These are phyloP conservation scores for Somion occarium DNA, from an alignment of 1,284 basidiomycete genomes.

Conservation along the genomic window DNA sequence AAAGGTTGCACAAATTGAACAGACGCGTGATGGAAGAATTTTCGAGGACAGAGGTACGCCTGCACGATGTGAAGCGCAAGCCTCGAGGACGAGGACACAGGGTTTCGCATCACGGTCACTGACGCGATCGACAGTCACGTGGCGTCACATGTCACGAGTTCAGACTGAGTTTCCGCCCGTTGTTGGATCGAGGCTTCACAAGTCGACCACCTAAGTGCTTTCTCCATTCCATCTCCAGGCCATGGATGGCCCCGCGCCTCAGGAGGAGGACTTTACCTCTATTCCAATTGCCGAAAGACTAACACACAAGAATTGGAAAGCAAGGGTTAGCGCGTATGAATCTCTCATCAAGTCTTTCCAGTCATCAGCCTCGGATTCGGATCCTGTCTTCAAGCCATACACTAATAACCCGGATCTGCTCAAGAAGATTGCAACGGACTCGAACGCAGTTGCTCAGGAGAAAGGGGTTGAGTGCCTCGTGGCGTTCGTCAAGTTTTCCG, in stretches of 20 bases:
- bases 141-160: constrained; percentile 10
- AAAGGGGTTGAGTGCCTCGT: constrained; percentile 89
- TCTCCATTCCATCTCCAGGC: constrained; percentile 7
- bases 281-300: constrained; percentile 83
- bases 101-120: not conserved
- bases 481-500: constrained; percentile 86
- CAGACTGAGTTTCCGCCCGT: not conserved
- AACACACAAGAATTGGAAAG: constrained; percentile 98
- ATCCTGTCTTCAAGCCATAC: constrained; percentile 92
- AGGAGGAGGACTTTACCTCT: constrained; percentile 89
- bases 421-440: constrained; percentile 85
- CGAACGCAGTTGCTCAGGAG: constrained; percentile 98
- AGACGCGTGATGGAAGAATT: too few relatives aligned
- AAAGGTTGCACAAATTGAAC: too few relatives aligned
- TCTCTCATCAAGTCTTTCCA: constrained; percentile 83
- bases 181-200: not conserved
- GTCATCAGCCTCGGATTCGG: constrained; percentile 86
- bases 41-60: too few relatives aligned
- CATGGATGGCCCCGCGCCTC: constrained; percentile 88
- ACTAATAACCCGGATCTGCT: constrained; percentile 72
- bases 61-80: too few relatives aligned
- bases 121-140: constrained; percentile 8
- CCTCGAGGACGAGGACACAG: too few relatives aligned
- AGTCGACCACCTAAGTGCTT: not conserved
- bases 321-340: constrained; percentile 91